Percentiles rank a stretch among this genome's conserved stretches.
phyloP scores from a whole-genome alignment of 108 stramenopile species.

The Aureococcus anophagefferens region DNA sequence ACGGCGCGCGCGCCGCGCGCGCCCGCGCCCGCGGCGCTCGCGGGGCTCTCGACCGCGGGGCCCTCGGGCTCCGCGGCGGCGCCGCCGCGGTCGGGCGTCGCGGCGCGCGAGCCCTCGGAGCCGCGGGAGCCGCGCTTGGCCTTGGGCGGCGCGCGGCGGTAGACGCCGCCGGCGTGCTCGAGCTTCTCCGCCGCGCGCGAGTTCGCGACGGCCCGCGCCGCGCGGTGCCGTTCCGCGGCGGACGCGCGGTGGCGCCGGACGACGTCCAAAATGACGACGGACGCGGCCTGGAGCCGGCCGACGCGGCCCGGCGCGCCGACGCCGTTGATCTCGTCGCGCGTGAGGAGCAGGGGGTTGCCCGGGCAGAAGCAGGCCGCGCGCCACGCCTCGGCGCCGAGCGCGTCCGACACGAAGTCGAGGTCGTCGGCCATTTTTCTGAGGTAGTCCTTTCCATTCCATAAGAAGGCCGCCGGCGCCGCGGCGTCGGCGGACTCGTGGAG shows the following conservation, averaged over 20 bases:
- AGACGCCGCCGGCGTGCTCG: too few relatives aligned
- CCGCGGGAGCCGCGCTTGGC: too few relatives aligned
- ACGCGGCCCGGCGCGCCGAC: neutral
- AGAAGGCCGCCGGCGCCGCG: conserved; percentile 18
- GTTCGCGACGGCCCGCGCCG: too few relatives aligned
- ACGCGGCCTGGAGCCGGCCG: conserved; percentile 15
- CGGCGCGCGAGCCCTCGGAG: too few relatives aligned
- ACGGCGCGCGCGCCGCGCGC: too few relatives aligned
- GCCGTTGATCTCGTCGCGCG: conserved; percentile 12
- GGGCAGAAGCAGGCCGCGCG: conserved; percentile 1
- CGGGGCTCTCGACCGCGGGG: too few relatives aligned
- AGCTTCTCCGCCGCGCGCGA: too few relatives aligned
- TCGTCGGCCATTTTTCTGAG: conserved; percentile 27
- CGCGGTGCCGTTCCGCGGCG: too few relatives aligned
- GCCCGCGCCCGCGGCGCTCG: too few relatives aligned
- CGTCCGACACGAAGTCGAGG: conserved; percentile 27
- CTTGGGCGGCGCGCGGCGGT: too few relatives aligned
- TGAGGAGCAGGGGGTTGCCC: conserved; percentile 29
- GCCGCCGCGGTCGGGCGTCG: too few relatives aligned
- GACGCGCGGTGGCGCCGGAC: neutral
- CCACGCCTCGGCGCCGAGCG: conserved; percentile 15
- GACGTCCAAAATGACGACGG: conserved; percentile 27
- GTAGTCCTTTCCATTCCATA: conserved; percentile 31
- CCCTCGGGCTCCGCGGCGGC: too few relatives aligned
- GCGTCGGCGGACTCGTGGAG: conserved; percentile 12